phyloP scores from a whole-genome alignment of 2,329 filamentous ascomycete genomes.

The Cladosporium sp. region DNA sequence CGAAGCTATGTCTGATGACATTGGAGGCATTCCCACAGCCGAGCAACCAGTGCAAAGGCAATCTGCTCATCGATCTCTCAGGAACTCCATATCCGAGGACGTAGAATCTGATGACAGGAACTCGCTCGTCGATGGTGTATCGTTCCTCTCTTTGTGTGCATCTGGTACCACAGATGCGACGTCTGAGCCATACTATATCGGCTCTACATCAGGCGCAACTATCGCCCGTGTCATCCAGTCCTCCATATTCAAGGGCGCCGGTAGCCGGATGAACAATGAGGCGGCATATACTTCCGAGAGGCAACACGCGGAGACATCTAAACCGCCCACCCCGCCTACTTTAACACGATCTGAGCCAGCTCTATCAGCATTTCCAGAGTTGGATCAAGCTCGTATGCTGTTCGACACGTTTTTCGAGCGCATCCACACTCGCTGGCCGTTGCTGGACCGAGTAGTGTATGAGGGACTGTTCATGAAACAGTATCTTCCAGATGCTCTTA shows the following conservation, averaged over 20 bases:
- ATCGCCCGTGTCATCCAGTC: constrained; percentile 9
- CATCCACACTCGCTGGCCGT: constrained; percentile 12
- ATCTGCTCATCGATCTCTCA: neutral
- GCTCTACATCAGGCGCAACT: constrained; percentile 7
- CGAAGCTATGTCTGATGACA: neutral
- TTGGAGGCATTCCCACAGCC: neutral
- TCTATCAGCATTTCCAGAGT: neutral
- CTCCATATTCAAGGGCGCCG: constrained; percentile 4
- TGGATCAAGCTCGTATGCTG: constrained; percentile 2
- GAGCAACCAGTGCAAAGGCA: neutral
- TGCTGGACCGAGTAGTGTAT: constrained; percentile 8
- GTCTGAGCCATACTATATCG: constrained; percentile 10
- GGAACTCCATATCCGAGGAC: neutral
- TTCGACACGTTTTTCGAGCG: constrained; percentile 11
- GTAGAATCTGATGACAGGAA: neutral
- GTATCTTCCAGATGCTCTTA: neutral
- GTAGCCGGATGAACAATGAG: neutral
- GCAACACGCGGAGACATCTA: neutral
- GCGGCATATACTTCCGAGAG: neutral
- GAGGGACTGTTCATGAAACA: constrained; percentile 8
- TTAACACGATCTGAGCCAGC: neutral
- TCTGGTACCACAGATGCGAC: constrained; percentile 8
- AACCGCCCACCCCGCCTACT: neutral
- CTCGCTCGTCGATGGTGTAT: constrained; percentile 8
- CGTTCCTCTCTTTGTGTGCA: constrained; percentile 8